Conservation (phyloP, 345 rosid genomes). For the Raphanus raphanistrum region DNA sequence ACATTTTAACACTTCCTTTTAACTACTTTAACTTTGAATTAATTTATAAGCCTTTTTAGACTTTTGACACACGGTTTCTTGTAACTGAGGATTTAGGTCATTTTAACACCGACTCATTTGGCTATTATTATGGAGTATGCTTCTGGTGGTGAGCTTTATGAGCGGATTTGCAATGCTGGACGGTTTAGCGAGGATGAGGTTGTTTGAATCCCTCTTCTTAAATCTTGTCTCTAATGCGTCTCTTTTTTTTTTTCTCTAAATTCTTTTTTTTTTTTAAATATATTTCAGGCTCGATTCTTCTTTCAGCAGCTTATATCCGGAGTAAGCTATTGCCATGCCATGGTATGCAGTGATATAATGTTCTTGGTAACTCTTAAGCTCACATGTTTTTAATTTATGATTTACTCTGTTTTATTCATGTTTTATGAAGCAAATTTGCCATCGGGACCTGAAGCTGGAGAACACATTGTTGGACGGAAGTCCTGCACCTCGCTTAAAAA, state of each 20-base stretch:
- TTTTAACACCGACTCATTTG: slow-evolving; percentile 90
- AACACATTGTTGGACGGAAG: slow-evolving; percentile 93
- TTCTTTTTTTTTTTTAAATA: neutral
- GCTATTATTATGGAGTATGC: slow-evolving; percentile 98
- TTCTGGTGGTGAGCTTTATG: slow-evolving; percentile 92
- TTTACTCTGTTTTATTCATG: neutral
- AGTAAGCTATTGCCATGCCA: slow-evolving; percentile 42
- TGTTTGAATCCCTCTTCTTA: slow-evolving; percentile 19
- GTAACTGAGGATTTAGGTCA: slow-evolving; percentile 47
- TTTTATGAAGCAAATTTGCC: slow-evolving; percentile 84
- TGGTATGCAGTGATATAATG: slow-evolving; percentile 28
- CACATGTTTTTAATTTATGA: neutral
- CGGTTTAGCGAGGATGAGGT: slow-evolving; percentile 94
- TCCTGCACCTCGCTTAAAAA: slow-evolving; percentile 89
- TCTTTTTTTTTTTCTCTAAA: neutral
- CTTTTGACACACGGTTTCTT: neutral
- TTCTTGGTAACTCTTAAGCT: neutral
- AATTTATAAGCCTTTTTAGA: no score
- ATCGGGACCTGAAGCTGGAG: slow-evolving; percentile 88
- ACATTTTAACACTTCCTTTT: neutral
- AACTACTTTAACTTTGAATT: neutral
- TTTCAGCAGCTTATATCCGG: slow-evolving; percentile 47
- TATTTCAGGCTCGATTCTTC: slow-evolving; percentile 40
- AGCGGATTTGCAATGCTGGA: slow-evolving; percentile 80
- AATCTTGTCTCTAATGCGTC: neutral